Evolutionary conservation across 192 early-diverging fungal genomes (phyloP).

Genomic region (Cladochytrium replicatum): DNA sequence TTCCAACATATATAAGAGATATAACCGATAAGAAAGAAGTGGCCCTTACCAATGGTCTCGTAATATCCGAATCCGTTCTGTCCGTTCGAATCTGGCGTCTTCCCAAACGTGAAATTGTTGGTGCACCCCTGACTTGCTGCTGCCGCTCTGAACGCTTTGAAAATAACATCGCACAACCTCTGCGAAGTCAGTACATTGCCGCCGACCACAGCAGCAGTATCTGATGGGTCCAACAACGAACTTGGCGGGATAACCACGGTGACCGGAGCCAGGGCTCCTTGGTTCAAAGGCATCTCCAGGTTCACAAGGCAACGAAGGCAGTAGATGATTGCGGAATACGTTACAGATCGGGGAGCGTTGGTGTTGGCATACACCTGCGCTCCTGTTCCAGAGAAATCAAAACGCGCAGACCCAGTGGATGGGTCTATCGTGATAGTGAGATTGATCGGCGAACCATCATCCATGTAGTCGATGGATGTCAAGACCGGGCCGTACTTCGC

Average conservation of each 20-base stretch:
- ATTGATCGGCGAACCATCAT: slow-evolving; percentile 78
- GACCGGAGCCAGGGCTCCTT: slow-evolving; percentile 85
- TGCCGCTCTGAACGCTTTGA: slow-evolving; percentile 81
- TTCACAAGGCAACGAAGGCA: slow-evolving; percentile 85
- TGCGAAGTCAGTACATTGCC: slow-evolving; percentile 95
- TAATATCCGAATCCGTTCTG: slow-evolving; percentile 89
- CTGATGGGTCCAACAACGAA: slow-evolving; percentile 71
- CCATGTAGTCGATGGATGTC: slow-evolving; percentile 67
- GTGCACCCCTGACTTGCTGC: slow-evolving; percentile 87
- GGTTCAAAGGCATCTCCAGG: slow-evolving; percentile 88
- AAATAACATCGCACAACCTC: slow-evolving; percentile 81
- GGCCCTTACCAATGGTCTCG: slow-evolving; percentile 79
- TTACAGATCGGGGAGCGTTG: slow-evolving; percentile 63
- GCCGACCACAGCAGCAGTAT: slow-evolving; percentile 86
- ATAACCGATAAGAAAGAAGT: slow-evolving; percentile 6
- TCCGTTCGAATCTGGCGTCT: slow-evolving; percentile 38
- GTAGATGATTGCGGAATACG: slow-evolving; percentile 92
- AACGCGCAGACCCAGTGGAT: slow-evolving; percentile 62
- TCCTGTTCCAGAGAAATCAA: slow-evolving; percentile 92
- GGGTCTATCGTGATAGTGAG: slow-evolving; percentile 65
- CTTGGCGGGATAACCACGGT: slow-evolving; percentile 65
- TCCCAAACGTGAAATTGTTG: slow-evolving; percentile 97
- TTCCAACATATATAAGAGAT: not conserved
- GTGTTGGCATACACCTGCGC: slow-evolving; percentile 73
- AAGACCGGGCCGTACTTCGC: slow-evolving; percentile 27